phyloP scores from a whole-genome alignment of 768 basidiomycete species.

The Sporobolomyces pararoseus region DNA sequence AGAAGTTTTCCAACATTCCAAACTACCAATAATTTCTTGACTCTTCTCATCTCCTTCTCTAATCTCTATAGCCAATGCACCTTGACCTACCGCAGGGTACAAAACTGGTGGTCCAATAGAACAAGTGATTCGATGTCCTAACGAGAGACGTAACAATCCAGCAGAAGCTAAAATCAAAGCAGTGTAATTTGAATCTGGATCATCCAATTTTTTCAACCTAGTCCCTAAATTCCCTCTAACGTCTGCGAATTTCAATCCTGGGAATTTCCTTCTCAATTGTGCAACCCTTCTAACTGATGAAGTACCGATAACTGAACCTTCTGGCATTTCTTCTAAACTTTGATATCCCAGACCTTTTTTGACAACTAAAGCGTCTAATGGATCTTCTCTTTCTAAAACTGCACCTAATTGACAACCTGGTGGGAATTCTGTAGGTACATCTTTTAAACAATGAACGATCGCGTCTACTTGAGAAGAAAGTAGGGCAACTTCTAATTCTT shows the following conservation, averaged over 20 bases:
- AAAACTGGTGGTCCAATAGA: slow-evolving; percentile 71
- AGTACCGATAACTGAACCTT: slow-evolving; percentile 88
- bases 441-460: slow-evolving; percentile 88
- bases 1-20: slow-evolving; percentile 73
- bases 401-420: slow-evolving; percentile 79
- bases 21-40: slow-evolving; percentile 64
- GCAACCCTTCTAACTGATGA: slow-evolving; percentile 89
- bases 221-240: slow-evolving; percentile 76
- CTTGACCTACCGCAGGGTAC: slow-evolving; percentile 89
- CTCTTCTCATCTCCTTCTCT: slow-evolving; percentile 54
- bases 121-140: slow-evolving; percentile 68
- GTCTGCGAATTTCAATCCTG: slow-evolving; percentile 73
- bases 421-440: slow-evolving; percentile 82
- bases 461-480: slow-evolving; percentile 72
- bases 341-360: slow-evolving; percentile 69
- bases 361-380: slow-evolving; percentile 81
- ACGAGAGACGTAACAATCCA: slow-evolving; percentile 67
- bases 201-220: slow-evolving; percentile 85
- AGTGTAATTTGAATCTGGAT: slow-evolving; percentile 68
- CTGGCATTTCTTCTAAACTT: slow-evolving; percentile 73
- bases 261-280: slow-evolving; percentile 74
- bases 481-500: slow-evolving; percentile 85
- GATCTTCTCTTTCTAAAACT: slow-evolving; percentile 80
- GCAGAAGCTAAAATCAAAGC: slow-evolving; percentile 91
- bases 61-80: slow-evolving; percentile 83